Conservation (phyloP, 1,284 basidiomycete genomes). For the Pseudozyma hubeiensis region DNA sequence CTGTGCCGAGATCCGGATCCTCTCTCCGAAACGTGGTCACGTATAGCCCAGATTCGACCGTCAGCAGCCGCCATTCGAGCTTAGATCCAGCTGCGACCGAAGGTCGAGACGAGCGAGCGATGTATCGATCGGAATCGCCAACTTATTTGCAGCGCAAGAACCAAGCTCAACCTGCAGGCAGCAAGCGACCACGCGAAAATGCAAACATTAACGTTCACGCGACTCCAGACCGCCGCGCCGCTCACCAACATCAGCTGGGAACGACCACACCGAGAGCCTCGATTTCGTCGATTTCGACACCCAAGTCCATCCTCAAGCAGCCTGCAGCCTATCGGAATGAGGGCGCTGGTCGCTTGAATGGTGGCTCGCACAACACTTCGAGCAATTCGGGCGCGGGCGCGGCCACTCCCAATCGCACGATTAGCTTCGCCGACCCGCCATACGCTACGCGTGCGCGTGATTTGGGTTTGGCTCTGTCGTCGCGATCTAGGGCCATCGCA, state of each 20-base stretch:
- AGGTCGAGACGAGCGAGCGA: conserved; percentile 10
- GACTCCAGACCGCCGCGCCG: conserved; percentile 34
- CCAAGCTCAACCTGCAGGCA: conserved; percentile 20
- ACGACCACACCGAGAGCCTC: conserved; percentile 38
- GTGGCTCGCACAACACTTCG: conserved; percentile 22
- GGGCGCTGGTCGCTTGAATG: conserved; percentile 6
- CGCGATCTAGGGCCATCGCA: conserved; percentile 8
- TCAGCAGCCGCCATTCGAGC: conserved; percentile 34
- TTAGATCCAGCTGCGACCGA: conserved; percentile 11
- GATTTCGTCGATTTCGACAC: conserved; percentile 29
- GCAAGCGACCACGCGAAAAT: conserved; percentile 19
- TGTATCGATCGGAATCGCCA: conserved; percentile 8
- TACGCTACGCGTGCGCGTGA: conserved; percentile 22
- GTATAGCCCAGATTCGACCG: conserved; percentile 45
- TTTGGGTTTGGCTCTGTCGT: conserved; percentile 29
- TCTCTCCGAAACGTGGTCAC: conserved; percentile 48
- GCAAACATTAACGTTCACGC: conserved; percentile 14
- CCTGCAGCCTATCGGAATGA: conserved; percentile 25
- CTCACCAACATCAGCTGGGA: conserved; percentile 15
- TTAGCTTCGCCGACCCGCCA: conserved; percentile 49
- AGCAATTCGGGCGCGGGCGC: conserved; percentile 14
- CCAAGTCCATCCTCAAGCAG: conserved; percentile 48
- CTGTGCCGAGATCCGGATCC: conserved; percentile 39
- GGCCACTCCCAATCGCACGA: conserved; percentile 48
- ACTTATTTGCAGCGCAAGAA: not conserved